These are phyloP conservation scores for Pythium chondricola DNA, from an alignment of 352 stramenopile species.

Conservation along the genomic window DNA sequence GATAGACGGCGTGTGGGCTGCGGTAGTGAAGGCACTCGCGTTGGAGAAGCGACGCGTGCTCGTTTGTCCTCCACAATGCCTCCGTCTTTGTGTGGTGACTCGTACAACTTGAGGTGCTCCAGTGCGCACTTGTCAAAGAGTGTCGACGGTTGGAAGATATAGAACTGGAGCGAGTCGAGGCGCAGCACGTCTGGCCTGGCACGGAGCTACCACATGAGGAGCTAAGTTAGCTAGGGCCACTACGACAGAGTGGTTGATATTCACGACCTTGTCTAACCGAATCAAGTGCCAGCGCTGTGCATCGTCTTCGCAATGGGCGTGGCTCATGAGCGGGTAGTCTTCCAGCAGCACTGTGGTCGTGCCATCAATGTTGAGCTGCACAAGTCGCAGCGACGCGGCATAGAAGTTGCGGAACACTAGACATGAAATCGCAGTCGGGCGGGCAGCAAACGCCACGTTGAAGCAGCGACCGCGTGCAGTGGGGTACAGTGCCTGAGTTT, in stretches of 20 bases:
- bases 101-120: slow-evolving; percentile 43
- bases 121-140: slow-evolving; percentile 58
- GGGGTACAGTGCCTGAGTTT: slow-evolving; percentile 14
- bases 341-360: slow-evolving; percentile 32
- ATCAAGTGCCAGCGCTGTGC: slow-evolving; percentile 65
- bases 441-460: slow-evolving; percentile 31
- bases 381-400: slow-evolving; percentile 41
- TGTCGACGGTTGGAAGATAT: slow-evolving; percentile 49
- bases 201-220: slow-evolving; percentile 3
- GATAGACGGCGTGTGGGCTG: slow-evolving; percentile 13
- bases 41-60: neutral
- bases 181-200: slow-evolving; percentile 25
- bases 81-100: slow-evolving; percentile 11
- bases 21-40: slow-evolving; percentile 2
- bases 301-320: slow-evolving; percentile 58
- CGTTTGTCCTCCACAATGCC: too few species aligned
- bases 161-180: slow-evolving; percentile 42
- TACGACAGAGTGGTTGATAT: neutral
- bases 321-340: slow-evolving; percentile 42
- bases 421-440: slow-evolving; percentile 13
- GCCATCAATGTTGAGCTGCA: slow-evolving; percentile 39
- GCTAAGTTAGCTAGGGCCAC: too few species aligned
- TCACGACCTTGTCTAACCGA: slow-evolving; percentile 37
- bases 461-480: slow-evolving; percentile 31
- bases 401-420: slow-evolving; percentile 74